Percentiles rank a stretch among this genome's conserved stretches.
These are phyloP conservation scores for Chaetoceros muelleri DNA, from an alignment of 108 stramenopile genomes.

Conservation along the genomic window DNA sequence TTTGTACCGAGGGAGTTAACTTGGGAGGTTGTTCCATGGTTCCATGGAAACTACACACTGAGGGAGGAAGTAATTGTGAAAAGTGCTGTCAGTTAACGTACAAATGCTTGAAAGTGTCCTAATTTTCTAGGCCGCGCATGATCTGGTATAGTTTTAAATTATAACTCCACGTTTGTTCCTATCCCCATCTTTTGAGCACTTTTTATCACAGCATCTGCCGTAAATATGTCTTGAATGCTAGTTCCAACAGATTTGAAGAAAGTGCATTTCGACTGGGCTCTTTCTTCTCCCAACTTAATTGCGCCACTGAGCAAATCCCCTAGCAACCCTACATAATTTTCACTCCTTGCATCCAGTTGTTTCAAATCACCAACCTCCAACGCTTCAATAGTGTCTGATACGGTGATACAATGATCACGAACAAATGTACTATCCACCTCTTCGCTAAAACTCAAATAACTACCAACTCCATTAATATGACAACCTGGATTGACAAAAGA, in stretches of 20 bases:
- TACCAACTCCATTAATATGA: constrained; percentile 67
- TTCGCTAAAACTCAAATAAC: constrained; percentile 58
- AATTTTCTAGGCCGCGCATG: too few relatives aligned
- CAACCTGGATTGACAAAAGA: constrained; percentile 31
- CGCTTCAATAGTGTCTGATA: constrained; percentile 60
- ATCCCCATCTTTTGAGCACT: constrained; percentile 23
- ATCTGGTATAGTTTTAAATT: too few relatives aligned
- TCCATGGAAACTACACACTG: constrained; percentile 31
- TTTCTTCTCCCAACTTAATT: not conserved
- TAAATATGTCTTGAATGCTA: constrained; percentile 68
- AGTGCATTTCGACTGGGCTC: constrained; percentile 28
- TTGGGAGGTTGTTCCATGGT: constrained; percentile 47
- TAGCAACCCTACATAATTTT: constrained; percentile 30
- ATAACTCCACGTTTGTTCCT: constrained; percentile 33
- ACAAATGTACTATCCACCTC: constrained; percentile 40
- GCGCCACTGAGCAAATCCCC: constrained; percentile 35
- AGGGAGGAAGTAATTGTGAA: not conserved
- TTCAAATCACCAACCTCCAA: constrained; percentile 67
- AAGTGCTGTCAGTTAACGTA: not conserved
- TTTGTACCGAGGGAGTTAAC: constrained; percentile 35
- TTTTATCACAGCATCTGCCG: constrained; percentile 34
- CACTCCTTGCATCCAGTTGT: constrained; percentile 13
- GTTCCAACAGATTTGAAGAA: constrained; percentile 72
- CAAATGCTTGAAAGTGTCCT: too few relatives aligned
- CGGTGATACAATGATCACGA: constrained; percentile 3